phyloP scores from a whole-genome alignment of 2,329 filamentous ascomycete species.

The Dactylellina cionopaga region DNA sequence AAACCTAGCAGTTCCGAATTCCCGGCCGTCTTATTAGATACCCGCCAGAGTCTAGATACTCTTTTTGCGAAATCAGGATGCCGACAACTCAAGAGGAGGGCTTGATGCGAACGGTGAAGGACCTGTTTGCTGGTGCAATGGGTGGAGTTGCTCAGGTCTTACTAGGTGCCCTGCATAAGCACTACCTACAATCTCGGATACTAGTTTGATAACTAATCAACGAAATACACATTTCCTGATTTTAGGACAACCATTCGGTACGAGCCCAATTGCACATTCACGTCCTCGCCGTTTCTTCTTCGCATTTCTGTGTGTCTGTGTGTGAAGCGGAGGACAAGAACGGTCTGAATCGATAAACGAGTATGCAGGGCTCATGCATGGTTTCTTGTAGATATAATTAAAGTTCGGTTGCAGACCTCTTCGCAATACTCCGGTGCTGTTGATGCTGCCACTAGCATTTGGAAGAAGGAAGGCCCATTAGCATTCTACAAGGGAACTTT shows the following conservation, averaged over 20 bases:
- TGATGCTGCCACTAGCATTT: slow-evolving; percentile 83
- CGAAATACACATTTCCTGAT: slow-evolving; percentile 10
- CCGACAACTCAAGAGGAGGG: slow-evolving; percentile 58
- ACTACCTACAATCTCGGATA: slow-evolving; percentile 10
- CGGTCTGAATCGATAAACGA: slow-evolving; percentile 53
- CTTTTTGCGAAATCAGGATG: slow-evolving; percentile 10
- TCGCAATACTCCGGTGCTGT: slow-evolving; percentile 82
- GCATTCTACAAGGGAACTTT: slow-evolving; percentile 99
- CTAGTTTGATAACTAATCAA: slow-evolving; percentile 49
- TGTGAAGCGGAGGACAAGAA: slow-evolving; percentile 18
- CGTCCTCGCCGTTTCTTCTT: neutral
- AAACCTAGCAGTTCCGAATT: neutral
- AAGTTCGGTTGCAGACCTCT: slow-evolving; percentile 93
- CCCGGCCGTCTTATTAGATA: neutral
- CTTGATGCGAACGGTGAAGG: slow-evolving; percentile 77
- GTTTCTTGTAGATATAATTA: slow-evolving; percentile 78
- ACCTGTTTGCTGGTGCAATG: slow-evolving; percentile 87
- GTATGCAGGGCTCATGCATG: slow-evolving; percentile 57
- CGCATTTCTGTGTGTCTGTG: neutral
- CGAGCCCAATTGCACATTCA: slow-evolving; percentile 26
- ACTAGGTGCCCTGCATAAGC: slow-evolving; percentile 70
- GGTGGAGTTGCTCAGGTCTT: slow-evolving; percentile 94
- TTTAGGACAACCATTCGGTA: slow-evolving; percentile 71
- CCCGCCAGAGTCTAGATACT: neutral
- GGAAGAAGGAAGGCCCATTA: slow-evolving; percentile 82